Percentiles rank a stretch among this genome's conserved stretches.
Conservation (phyloP, 176 grass and related monocot species). For the Hyparrhenia diplandra region DNA sequence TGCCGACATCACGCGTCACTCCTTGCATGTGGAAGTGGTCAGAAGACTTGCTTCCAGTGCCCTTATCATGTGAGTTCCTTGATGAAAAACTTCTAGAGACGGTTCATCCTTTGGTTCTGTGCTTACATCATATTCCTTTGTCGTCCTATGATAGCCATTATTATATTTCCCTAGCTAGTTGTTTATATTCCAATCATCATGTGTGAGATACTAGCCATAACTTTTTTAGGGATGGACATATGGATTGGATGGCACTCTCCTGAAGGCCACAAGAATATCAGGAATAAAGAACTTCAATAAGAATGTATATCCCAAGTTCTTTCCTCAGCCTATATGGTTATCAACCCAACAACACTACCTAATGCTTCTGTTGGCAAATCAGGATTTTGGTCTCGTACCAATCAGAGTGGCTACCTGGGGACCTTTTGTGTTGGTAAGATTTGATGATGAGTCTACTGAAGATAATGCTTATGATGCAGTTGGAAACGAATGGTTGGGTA, state of each 20-base stretch:
- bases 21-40: constrained; percentile 69
- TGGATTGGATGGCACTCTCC: constrained; percentile 79
- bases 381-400: constrained; percentile 81
- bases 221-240: constrained; percentile 94
- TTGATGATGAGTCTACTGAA: constrained; percentile 37
- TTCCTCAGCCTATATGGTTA: background rate
- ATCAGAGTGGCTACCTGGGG: constrained; percentile 80
- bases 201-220: background rate
- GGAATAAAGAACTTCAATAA: constrained; percentile 89
- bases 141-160: background rate
- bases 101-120: background rate
- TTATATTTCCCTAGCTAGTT: background rate
- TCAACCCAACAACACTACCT: background rate
- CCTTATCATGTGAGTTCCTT: constrained; percentile 87
- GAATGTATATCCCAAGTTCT: constrained; percentile 39
- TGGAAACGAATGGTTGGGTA: constrained; percentile 85
- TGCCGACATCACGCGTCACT: constrained; percentile 88
- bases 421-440: constrained; percentile 72
- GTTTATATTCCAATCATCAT: constrained; percentile 15
- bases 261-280: constrained; percentile 88
- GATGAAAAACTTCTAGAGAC: constrained; percentile 5
- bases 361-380: constrained; percentile 25
- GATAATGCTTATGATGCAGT: constrained; percentile 40
- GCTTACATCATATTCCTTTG: background rate
- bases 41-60: constrained; percentile 92